Evolutionary conservation across 495 filamentous ascomycete genomes (phyloP).

Genomic region (Penicillium taxi): DNA sequence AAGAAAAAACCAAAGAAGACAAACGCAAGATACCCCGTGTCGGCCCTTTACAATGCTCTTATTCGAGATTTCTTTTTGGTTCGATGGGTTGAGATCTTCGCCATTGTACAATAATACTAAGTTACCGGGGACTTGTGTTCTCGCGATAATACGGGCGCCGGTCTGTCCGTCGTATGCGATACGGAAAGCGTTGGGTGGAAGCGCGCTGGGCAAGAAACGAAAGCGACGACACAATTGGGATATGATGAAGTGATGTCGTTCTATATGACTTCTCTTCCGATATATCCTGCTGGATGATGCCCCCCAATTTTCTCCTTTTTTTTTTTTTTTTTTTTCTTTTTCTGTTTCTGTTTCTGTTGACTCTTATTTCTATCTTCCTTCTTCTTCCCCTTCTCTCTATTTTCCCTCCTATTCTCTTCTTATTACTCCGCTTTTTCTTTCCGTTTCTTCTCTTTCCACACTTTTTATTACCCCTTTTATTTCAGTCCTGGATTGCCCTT

Average conservation of each 20-base stretch:
- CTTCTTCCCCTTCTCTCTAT: conserved; percentile 9
- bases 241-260: conserved; percentile 11
- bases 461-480: conserved; percentile 19
- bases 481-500: conserved; percentile 23
- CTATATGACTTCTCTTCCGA: neutral
- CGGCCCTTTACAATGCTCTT: conserved; percentile 39
- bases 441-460: conserved; percentile 11
- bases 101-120: conserved; percentile 43
- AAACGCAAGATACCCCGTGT: conserved; percentile 41
- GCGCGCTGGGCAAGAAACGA: conserved; percentile 23
- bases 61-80: conserved; percentile 30
- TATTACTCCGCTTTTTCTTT: conserved; percentile 15
- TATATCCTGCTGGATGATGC: conserved; percentile 15
- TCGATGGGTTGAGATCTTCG: conserved; percentile 31
- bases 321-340: conserved; percentile 12
- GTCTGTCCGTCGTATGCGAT: conserved; percentile 21
- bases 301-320: conserved; percentile 27
- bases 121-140: conserved; percentile 24
- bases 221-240: conserved; percentile 27
- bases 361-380: conserved; percentile 14
- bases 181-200: conserved; percentile 20
- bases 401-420: conserved; percentile 11
- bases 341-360: conserved; percentile 10
- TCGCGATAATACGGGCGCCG: conserved; percentile 33
- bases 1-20: conserved; percentile 24